Base-by-base conservation (phyloP, 805 yeast species). In the Pichia nakasei region DNA sequence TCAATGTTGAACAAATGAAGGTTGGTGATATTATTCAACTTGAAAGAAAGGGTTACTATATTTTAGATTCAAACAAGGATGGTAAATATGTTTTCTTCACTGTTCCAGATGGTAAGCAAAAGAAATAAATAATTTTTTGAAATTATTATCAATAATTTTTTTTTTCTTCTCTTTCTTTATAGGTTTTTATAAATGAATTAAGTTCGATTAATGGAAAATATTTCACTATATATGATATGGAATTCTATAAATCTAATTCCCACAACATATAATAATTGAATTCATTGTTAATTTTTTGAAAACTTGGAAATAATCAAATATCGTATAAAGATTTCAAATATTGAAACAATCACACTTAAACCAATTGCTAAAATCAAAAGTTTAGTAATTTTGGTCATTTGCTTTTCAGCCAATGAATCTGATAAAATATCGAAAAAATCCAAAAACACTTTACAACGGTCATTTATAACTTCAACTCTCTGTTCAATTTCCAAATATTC, bases 31-130 rank as follows among this genome's bases (percentile, higher is more conserved):
- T 89, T 46, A 79, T 91, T 54, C 97, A 91, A 70, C 88, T 91
- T 54, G 97, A 91, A 70, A 85, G 97, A 73, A 91, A 91, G 72
- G 97, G 97, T 56, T 91, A 87, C 74, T 91, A 69, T 78, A 78
- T 93, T 62, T 72, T 89, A 48, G 97, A 91, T 52, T 60, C 73
- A 29, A 72, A 72, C 49, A 64, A 68, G 29, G 77, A 73, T 47
- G 84, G 80, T 46, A 69, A 77, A 54, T 82, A 78, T 50, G 81
- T 83, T 41, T 83, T 91, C 73, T 91, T 84, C 69, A 82, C 96
- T 52, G 87, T 91, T 56, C 97, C 97, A 50, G 97, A 91, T 64
- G 97, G 97, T 63, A 91, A 89, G 69, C 78, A 82, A 42, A 83
- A 82, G 51, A 57, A 61, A 27, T 59, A 39, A 43, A 26, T 18